phyloP scores from a whole-genome alignment of 164 flowering plant genomes.

The Aristolochia californica region DNA sequence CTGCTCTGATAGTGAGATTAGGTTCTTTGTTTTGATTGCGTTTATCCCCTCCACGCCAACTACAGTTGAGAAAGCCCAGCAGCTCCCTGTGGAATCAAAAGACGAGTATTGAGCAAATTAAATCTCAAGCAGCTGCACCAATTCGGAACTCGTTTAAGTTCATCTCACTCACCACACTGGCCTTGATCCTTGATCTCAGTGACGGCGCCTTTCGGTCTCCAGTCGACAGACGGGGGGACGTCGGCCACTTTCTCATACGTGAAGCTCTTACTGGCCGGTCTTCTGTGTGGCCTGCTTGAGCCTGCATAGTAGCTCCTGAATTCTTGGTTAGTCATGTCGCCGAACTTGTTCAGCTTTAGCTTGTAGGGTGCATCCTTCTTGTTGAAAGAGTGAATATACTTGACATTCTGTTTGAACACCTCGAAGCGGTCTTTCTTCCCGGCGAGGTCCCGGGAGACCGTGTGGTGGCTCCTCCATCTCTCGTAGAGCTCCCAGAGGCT shows the following conservation, averaged over 20 bases:
- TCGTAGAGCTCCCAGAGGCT: conserved; percentile 48
- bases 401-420: conserved; percentile 50
- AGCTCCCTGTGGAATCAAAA: conserved; percentile 46
- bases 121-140: no score
- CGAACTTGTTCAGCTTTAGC: conserved; percentile 54
- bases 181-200: conserved; percentile 62
- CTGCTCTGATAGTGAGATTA: conserved; percentile 73
- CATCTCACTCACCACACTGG: conserved; percentile 52
- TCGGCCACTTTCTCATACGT: conserved; percentile 34
- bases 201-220: conserved; percentile 76
- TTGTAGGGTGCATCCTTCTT: conserved; percentile 49
- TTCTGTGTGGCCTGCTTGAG: conserved; percentile 41
- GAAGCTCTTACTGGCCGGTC: conserved; percentile 28
- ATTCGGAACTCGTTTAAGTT: background rate
- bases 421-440: conserved; percentile 56
- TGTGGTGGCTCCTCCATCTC: conserved; percentile 54
- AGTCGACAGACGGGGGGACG: conserved; percentile 49
- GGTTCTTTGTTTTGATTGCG: conserved; percentile 56
- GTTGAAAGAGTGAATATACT: conserved; percentile 35
- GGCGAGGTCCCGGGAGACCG: conserved; percentile 27
- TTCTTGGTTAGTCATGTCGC: conserved; percentile 61
- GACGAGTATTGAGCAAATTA: no score
- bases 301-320: conserved; percentile 38
- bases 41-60: conserved; percentile 81
- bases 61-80: conserved; percentile 92